Evolutionary conservation across 1,284 basidiomycete species (phyloP), one percentile per base, ranked within the genome.

Genomic region (Dichomitus squalens): DNA sequence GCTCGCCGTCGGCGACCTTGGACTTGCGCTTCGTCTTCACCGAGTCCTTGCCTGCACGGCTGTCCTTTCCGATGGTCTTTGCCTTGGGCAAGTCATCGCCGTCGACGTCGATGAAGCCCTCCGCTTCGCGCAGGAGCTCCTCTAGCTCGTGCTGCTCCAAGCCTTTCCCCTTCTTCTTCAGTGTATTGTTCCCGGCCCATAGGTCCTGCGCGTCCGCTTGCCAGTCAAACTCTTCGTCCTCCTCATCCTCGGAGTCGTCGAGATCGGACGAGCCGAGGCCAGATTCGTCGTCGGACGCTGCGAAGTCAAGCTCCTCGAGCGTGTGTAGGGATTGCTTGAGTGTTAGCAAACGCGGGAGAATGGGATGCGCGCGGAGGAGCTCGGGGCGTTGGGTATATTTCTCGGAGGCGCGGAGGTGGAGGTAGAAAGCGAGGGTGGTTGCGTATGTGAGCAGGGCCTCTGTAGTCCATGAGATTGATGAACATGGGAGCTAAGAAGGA

Each of bases 361-460:
- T 87, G 0, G 94, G 92, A 69, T 95, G 91, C 0, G 80, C 75
- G 61, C 85, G 79, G 36, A 96, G 82, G 34, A 82, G 75, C 29
- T 88, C 80, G 1, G 91, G 90, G 16, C 82, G 76, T 63, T 79
- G 71, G 39, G 80, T 73, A 71, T 91, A 84, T 74, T 87, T 82
- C 40, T 83, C 76, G 51, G 82, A 83, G 20, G 90, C 79, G 14
- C 93, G 86, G 25, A 99, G 81, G 72, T 96, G 88, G 50, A 99
- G 80, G 76, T 97, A 98, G 77, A 96, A 98, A 0, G 95, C 91
- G 44, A 98, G 87, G 1, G 88, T 90, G 1, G 95, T 93, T 8
- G 92, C 83, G 72, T 99, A 99, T 8, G 95, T 93, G 43, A 96
- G 76, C 2, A 97, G 79, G 1, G 93, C 85, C 79, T 98, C 93